Conservation (phyloP, 176 grass and related monocot species). For the Phyllostachys edulis region DNA sequence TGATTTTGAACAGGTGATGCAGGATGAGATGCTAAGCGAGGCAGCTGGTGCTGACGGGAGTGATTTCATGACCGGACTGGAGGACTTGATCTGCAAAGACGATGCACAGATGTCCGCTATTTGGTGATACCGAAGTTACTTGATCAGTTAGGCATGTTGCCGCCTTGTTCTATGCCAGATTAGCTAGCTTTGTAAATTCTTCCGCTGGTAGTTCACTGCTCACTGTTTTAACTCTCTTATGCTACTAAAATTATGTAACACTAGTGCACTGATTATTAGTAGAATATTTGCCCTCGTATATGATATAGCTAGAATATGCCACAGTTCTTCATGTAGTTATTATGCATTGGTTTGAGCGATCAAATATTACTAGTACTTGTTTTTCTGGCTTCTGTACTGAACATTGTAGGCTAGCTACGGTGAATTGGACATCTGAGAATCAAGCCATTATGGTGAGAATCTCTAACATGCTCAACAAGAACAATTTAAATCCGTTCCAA, state of each 20-base stretch:
- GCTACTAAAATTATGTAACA: conserved; percentile 13
- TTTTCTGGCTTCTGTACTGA: not conserved
- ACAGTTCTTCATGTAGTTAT: not conserved
- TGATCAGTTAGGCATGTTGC: conserved; percentile 3
- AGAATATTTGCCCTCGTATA: not conserved
- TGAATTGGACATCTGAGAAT: not conserved
- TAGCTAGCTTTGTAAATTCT: conserved; percentile 53
- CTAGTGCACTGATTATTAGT: conserved; percentile 18
- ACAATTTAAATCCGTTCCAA: not conserved
- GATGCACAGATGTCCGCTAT: conserved; percentile 49
- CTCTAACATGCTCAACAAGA: not conserved
- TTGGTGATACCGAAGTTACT: conserved; percentile 35
- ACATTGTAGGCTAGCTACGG: not conserved
- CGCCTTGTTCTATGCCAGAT: not conserved
- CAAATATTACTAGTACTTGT: not conserved
- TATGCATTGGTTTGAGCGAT: not conserved
- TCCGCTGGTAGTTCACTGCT: conserved; percentile 12
- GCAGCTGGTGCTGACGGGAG: conserved; percentile 35
- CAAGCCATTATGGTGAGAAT: not conserved
- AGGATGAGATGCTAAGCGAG: conserved; percentile 49
- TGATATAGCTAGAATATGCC: not conserved
- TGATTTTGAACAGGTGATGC: conserved; percentile 43
- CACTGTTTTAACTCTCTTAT: conserved; percentile 10
- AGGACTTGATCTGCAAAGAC: conserved; percentile 59
- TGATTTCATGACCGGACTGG: conserved; percentile 66